These are phyloP conservation scores for Ajuga reptans DNA, from an alignment of 305 asterid genomes.

Conservation along the genomic window DNA sequence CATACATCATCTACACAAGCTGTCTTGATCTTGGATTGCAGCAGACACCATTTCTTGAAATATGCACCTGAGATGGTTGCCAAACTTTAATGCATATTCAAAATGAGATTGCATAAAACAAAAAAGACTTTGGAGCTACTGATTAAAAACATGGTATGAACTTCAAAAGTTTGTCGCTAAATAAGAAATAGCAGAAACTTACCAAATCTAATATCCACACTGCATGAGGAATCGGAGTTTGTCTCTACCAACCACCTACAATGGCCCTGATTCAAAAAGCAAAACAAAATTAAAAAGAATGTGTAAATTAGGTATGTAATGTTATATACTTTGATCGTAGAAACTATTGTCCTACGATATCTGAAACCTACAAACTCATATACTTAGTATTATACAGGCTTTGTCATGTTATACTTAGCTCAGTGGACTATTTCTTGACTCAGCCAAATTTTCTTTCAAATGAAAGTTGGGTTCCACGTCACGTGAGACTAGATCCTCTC, in stretches of 20 bases:
- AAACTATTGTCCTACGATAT: not conserved
- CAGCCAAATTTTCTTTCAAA: not conserved
- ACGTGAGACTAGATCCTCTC: not conserved
- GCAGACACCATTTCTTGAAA: conserved; percentile 91
- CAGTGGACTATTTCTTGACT: not conserved
- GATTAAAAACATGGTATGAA: not conserved
- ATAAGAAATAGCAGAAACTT: conserved; percentile 22
- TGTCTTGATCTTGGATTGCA: conserved; percentile 81
- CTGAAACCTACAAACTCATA: not conserved
- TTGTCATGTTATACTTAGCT: not conserved
- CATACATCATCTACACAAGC: conserved; percentile 61
- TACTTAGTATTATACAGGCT: not conserved
- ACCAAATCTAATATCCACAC: conserved; percentile 73
- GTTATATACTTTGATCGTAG: no score
- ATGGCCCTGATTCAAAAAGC: conserved; percentile 53
- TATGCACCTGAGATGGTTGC: conserved; percentile 50
- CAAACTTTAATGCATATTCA: conserved; percentile 1
- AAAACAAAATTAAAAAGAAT: not conserved
- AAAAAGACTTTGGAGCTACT: not conserved
- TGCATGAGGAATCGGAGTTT: conserved; percentile 53
- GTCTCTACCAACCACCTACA: conserved; percentile 66
- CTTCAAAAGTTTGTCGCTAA: not conserved
- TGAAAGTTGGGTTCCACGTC: not conserved
- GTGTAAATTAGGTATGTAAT: not conserved
- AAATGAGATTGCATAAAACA: not conserved